These are phyloP conservation scores for Inonotus obliquus DNA, from an alignment of 1,284 basidiomycete genomes.

Conservation along the genomic window DNA sequence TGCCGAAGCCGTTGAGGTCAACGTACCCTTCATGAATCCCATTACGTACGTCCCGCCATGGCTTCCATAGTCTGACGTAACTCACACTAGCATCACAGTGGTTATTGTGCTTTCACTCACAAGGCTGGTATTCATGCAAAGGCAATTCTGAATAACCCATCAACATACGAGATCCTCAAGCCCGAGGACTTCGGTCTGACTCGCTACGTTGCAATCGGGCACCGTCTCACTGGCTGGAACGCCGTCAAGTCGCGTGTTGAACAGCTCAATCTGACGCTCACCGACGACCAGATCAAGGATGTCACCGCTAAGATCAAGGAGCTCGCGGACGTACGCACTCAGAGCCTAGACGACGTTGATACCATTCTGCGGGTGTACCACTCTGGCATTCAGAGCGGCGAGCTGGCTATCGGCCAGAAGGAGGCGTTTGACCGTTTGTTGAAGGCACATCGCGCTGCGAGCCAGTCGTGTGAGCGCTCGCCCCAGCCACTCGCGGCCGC, in stretches of 20 bases:
- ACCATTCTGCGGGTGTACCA: conserved; percentile 94
- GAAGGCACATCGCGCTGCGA: conserved; percentile 60
- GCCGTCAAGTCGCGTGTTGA: conserved; percentile 99
- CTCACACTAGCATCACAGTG: conserved; percentile 39
- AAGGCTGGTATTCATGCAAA: conserved; percentile 99
- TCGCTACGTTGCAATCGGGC: conserved; percentile 98
- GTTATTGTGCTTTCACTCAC: conserved; percentile 99
- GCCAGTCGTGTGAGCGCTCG: conserved; percentile 17
- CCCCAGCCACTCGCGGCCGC: conserved; percentile 4
- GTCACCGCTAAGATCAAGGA: conserved; percentile 99
- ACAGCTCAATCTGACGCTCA: conserved; percentile 84
- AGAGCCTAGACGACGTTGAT: conserved; percentile 99
- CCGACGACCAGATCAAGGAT: conserved; percentile 92
- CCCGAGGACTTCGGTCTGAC: conserved; percentile 98
- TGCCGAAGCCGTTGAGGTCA: conserved; percentile 97
- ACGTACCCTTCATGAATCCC: conserved; percentile 96
- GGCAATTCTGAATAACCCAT: conserved; percentile 99
- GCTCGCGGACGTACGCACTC: conserved; percentile 95
- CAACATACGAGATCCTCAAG: conserved; percentile 97
- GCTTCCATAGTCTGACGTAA: not conserved
- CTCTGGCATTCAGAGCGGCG: conserved; percentile 82
- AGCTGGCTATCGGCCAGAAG: conserved; percentile 84
- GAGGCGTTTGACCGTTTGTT: conserved; percentile 81
- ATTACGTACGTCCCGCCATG: conserved; percentile 57
- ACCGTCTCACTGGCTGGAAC: conserved; percentile 97